Conservation (phyloP, 768 basidiomycete species). For the Tulasnella sp. region DNA sequence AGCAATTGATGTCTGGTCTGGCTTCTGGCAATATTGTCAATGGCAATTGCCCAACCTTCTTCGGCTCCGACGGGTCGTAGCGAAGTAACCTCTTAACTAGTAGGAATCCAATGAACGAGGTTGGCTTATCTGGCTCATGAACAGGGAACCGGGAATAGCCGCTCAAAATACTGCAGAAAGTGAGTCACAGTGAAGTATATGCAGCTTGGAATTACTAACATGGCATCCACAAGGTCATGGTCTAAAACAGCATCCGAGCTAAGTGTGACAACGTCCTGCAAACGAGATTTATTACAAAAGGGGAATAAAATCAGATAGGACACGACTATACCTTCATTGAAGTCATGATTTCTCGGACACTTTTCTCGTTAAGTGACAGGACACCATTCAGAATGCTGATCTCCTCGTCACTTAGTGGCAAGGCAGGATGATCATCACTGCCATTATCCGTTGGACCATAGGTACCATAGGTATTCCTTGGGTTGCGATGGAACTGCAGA, state of each 20-base stretch:
- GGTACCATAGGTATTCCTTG: neutral
- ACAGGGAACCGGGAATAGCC: conserved; percentile 92
- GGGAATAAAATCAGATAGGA: neutral
- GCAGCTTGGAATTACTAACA: conserved; percentile 41
- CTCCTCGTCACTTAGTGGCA: conserved; percentile 19
- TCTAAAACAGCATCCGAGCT: conserved; percentile 67
- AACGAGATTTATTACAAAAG: neutral
- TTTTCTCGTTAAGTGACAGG: conserved; percentile 19
- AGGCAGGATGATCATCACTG: neutral
- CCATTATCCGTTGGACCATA: neutral
- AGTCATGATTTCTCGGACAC: conserved; percentile 65
- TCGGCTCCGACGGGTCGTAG: conserved; percentile 73
- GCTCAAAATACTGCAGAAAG: conserved; percentile 26
- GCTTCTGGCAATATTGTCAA: conserved; percentile 86
- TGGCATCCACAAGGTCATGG: conserved; percentile 59
- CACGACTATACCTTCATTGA: conserved; percentile 43
- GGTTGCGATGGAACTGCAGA: conserved; percentile 18
- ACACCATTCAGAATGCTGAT: conserved; percentile 19
- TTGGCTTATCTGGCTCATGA: conserved; percentile 53
- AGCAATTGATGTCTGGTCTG: conserved; percentile 74
- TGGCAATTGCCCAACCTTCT: conserved; percentile 60
- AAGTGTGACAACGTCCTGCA: conserved; percentile 70
- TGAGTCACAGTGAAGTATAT: neutral
- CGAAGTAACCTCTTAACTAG: conserved; percentile 78
- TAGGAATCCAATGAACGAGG: conserved; percentile 67